Conservation (phyloP, 2,329 filamentous ascomycete genomes). For the Arthroderma sp. region DNA sequence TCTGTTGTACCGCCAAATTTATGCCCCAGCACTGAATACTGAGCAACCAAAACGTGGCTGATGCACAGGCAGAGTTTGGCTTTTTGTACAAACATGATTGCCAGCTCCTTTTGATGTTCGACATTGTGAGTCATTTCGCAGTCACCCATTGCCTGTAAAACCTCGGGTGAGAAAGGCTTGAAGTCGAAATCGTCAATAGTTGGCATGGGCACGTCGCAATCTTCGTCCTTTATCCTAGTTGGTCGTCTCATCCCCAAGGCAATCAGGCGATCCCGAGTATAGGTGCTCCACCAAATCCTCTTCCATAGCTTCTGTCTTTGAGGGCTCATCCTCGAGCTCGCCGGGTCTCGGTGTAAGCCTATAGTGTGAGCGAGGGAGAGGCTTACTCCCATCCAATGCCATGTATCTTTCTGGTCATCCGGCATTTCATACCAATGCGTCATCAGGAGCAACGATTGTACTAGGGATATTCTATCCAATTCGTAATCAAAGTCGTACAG, state of each 20-base stretch:
- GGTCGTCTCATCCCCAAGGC: constrained; percentile 87
- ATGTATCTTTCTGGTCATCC: constrained; percentile 93
- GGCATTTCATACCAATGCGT: constrained; percentile 97
- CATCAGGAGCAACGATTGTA: constrained; percentile 81
- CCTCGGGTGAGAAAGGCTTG: constrained; percentile 50
- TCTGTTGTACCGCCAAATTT: constrained; percentile 60
- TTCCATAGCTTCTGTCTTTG: constrained; percentile 77
- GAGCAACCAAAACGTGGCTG: constrained; percentile 75
- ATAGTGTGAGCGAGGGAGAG: constrained; percentile 89
- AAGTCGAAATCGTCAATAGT: constrained; percentile 75
- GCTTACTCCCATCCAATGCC: constrained; percentile 97
- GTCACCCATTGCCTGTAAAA: constrained; percentile 54
- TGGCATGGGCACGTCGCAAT: constrained; percentile 88
- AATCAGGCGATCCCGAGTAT: constrained; percentile 86
- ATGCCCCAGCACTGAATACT: constrained; percentile 82
- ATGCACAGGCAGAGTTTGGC: constrained; percentile 81
- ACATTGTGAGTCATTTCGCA: constrained; percentile 60
- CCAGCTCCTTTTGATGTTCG: constrained; percentile 62
- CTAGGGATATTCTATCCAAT: constrained; percentile 71
- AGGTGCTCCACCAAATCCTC: constrained; percentile 95
- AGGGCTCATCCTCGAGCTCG: constrained; percentile 59
- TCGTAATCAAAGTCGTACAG: constrained; percentile 96
- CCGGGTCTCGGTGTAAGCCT: constrained; percentile 76
- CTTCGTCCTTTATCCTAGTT: constrained; percentile 81
- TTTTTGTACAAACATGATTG: constrained; percentile 82